Conservation (phyloP, 768 basidiomycete genomes). For the Piloderma croceum region DNA sequence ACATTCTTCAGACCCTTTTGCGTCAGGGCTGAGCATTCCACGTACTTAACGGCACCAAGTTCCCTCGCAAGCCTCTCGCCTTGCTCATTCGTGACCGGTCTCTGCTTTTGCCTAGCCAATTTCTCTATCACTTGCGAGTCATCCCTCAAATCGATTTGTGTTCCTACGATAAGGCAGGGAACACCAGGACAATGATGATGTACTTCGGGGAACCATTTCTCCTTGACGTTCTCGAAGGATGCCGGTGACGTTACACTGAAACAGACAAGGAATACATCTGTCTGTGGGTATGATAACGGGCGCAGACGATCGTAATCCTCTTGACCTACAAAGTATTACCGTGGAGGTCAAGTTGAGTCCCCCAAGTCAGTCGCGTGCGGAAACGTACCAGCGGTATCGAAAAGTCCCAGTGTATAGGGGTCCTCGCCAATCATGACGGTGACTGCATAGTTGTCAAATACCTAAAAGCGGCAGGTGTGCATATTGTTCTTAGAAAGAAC, state of each 20-base stretch:
- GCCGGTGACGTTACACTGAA: conserved; percentile 98
- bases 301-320: conserved; percentile 99
- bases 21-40: conserved; percentile 97
- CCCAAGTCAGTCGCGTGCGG: conserved; percentile 1
- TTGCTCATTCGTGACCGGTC: conserved; percentile 80
- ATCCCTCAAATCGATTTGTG: conserved; percentile 95
- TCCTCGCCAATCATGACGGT: conserved; percentile 99
- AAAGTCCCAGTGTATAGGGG: conserved; percentile 95
- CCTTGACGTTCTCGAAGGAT: conserved; percentile 99
- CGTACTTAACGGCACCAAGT: conserved; percentile 97
- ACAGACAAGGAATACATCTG: conserved; percentile 98
- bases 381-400: conserved; percentile 93
- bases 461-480: conserved; percentile 37
- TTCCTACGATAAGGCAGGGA: conserved; percentile 98
- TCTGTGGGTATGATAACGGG: conserved; percentile 98
- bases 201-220: conserved; percentile 99
- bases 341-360: background rate
- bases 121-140: conserved; percentile 93
- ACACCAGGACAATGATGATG: conserved; percentile 99
- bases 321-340: conserved; percentile 59
- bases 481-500: conserved; percentile 13
- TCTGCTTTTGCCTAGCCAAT: conserved; percentile 92
- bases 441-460: conserved; percentile 97
- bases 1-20: conserved; percentile 99
- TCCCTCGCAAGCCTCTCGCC: conserved; percentile 96